Evolutionary conservation across 176 grass and related monocot species (phyloP), one percentile per base, ranked within the genome.

Genomic region (Bromus sterilis): DNA sequence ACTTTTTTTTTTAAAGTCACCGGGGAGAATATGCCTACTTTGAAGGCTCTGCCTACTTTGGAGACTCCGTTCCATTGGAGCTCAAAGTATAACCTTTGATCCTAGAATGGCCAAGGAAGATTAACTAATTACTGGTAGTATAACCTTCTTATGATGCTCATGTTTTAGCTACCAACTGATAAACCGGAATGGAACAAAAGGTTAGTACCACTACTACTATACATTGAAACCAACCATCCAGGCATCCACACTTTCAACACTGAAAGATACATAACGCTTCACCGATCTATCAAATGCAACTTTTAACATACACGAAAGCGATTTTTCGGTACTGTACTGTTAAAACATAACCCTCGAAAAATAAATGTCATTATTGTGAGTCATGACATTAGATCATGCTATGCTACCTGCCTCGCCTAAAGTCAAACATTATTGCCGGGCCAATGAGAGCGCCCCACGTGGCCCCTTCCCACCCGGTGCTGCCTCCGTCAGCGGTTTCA

Each of bases 261-360:
- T 21, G 58, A 73, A 78, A 33, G 51, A 60, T 49, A 57, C 36
- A 36, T n/a, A 25, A 43, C 20, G 40, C 66, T 4, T 34, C 40
- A 77, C 77, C 58, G 40, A 77, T 20, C 48, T 3, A 53, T 77
- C 58, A 65, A 89, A 82, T 48, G 78, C 72, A 48, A 25, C 46
- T 82, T 82, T 89, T 58, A 74, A 82, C 74, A 18, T 56, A 89
- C 74, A 66, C 29, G 87, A 86, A 72, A 86, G 87, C 65, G 87
- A 86, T 21, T 1, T 1, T 53, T 2, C 48, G 48, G 65, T 20
- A 25, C 12, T 14, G 71, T 77, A 73, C 83, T 48, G 78, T 58
- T 78, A 11, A 36, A 57, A 31, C 78, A 24, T 72, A 65, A 25
- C 53, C 44, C 44, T 78, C 65, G n/a, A 23, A 72, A 44, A 44